Evolutionary conservation across 805 yeast genomes (phyloP).

Genomic region (Grigorovia humatica): DNA sequence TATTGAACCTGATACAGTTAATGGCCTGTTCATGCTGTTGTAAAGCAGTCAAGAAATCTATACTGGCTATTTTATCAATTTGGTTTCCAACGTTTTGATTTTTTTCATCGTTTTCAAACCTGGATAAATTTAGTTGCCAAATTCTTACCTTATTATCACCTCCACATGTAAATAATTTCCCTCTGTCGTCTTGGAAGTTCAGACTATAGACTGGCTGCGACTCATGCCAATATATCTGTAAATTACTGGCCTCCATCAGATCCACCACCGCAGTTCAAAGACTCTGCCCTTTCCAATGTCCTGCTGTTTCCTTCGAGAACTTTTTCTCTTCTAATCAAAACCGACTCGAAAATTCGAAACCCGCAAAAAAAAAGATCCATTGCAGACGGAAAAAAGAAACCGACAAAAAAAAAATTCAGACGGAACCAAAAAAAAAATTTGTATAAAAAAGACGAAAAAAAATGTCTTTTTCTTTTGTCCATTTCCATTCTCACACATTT

Average conservation of each 20-base stretch:
- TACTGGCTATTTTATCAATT: constrained; percentile 29
- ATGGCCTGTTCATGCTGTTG: constrained; percentile 91
- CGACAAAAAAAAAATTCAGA: no score
- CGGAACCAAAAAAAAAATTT: no score
- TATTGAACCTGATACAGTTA: constrained; percentile 73
- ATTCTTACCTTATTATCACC: constrained; percentile 86
- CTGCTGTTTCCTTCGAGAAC: not conserved
- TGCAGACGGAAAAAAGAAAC: no score
- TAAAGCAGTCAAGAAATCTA: constrained; percentile 71
- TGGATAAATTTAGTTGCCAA: constrained; percentile 30
- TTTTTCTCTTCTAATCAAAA: no score
- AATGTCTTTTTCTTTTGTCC: no score
- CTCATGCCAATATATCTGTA: constrained; percentile 37
- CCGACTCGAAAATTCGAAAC: no score
- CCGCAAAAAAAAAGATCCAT: no score
- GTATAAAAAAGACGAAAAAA: no score
- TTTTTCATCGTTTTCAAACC: constrained; percentile 4
- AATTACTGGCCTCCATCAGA: constrained; percentile 17
- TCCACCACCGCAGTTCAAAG: no score
- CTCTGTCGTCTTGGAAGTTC: constrained; percentile 34
- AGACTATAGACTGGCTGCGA: constrained; percentile 64
- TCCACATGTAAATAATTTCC: constrained; percentile 78
- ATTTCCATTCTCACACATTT: no score
- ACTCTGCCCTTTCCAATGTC: no score
- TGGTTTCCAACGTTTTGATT: not conserved